phyloP scores from a whole-genome alignment of 2,329 filamentous ascomycete genomes.

The Ceratocystis smalleyi region DNA sequence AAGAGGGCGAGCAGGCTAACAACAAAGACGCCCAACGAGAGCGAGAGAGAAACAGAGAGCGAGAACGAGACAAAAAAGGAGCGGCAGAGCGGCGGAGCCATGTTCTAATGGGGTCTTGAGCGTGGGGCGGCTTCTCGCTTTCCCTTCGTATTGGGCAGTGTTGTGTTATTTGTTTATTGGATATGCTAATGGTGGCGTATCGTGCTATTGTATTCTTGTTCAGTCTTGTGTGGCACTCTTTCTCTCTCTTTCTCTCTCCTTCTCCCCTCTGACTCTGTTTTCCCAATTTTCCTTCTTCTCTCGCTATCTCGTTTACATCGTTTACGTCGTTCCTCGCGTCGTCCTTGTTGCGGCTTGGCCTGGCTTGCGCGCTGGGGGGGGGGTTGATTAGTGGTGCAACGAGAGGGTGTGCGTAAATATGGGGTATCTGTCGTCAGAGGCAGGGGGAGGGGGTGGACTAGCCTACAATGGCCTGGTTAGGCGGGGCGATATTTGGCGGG shows the following conservation, averaged over 20 bases:
- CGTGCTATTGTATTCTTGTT: neutral
- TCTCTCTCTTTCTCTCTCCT: neutral
- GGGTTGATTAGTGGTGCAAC: neutral
- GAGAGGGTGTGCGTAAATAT: neutral
- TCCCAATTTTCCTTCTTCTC: neutral
- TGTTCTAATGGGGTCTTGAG: conserved; percentile 1
- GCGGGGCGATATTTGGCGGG: neutral
- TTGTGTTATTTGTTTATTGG: neutral
- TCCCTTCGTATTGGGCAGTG: conserved; percentile 2
- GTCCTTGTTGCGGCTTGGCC: neutral
- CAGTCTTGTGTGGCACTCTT: neutral
- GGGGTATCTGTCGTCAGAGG: neutral
- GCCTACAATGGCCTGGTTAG: neutral
- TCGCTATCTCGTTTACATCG: neutral
- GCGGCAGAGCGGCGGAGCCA: conserved; percentile 1
- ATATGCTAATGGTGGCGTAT: conserved; percentile 2
- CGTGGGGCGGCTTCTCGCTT: neutral
- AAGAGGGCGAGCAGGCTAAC: neutral
- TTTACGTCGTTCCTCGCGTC: conserved; percentile 1
- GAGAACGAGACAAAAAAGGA: neutral
- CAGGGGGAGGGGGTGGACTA: neutral
- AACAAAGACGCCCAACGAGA: neutral
- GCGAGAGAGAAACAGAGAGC: neutral
- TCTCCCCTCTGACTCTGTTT: neutral
- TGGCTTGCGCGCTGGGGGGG: neutral